Percentiles rank a stretch among this genome's conserved stretches.
Evolutionary conservation across 345 rosid species (phyloP).

Genomic region (Eucalyptus pauciflora): DNA sequence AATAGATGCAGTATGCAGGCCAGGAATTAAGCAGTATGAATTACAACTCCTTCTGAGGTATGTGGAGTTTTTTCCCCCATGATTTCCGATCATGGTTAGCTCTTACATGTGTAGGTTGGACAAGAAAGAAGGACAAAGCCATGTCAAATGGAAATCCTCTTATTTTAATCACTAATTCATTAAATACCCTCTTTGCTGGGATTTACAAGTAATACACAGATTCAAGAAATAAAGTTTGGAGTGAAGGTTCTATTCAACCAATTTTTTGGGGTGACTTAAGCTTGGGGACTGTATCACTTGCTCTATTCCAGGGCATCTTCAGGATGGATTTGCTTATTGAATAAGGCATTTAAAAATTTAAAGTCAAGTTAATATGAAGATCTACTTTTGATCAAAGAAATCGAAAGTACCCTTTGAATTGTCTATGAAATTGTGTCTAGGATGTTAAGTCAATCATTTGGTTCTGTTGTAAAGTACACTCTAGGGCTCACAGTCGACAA

Average conservation of each 20-base stretch:
- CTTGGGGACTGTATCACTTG: neutral
- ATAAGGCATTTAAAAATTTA: neutral
- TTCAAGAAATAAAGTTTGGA: neutral
- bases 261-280: neutral
- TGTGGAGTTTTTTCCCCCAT: neutral
- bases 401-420: neutral
- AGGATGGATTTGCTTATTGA: neutral
- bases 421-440: neutral
- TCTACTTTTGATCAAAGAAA: neutral
- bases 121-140: neutral
- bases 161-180: neutral
- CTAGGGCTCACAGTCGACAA: neutral
- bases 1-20: conserved; percentile 69
- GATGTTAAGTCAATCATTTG: neutral
- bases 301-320: neutral
- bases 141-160: neutral
- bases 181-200: neutral
- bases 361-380: neutral
- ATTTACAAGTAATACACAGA: neutral
- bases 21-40: conserved; percentile 51
- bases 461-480: neutral
- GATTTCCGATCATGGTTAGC: neutral
- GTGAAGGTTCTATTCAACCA: neutral
- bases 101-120: neutral
- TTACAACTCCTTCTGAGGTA: conserved; percentile 53